Evolutionary conservation across 768 basidiomycete genomes (phyloP).

Genomic region (Pholiota molesta): DNA sequence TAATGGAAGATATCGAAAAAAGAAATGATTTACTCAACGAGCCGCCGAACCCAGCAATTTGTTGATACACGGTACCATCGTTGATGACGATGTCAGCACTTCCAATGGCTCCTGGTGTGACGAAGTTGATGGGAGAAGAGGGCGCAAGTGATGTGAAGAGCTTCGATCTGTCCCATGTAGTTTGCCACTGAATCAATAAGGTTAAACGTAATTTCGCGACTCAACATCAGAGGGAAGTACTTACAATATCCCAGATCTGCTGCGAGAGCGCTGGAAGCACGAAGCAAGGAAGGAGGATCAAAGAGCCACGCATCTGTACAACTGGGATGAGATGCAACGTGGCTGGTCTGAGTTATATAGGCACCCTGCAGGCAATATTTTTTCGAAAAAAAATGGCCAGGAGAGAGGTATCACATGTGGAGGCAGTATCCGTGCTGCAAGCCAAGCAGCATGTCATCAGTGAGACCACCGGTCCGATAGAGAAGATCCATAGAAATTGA

Average conservation of each 20-base stretch:
- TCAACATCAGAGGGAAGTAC: conserved; percentile 21
- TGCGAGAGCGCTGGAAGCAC: conserved; percentile 37
- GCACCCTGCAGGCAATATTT: background rate
- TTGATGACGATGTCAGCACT: conserved; percentile 65
- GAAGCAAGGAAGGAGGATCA: background rate
- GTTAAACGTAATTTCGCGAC: background rate
- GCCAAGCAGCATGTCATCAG: background rate
- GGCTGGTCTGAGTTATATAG: background rate
- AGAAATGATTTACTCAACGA: conserved; percentile 52
- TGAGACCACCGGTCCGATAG: background rate
- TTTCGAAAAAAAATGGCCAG: background rate
- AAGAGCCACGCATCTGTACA: conserved; percentile 2
- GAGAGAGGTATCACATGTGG: background rate
- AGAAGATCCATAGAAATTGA: background rate
- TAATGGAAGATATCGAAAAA: background rate
- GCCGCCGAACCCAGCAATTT: conserved; percentile 69
- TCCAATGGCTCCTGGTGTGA: conserved; percentile 55
- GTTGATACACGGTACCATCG: conserved; percentile 58
- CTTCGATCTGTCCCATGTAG: conserved; percentile 52
- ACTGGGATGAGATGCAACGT: background rate
- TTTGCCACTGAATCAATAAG: conserved; percentile 52
- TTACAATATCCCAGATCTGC: conserved; percentile 59
- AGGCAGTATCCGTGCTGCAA: background rate
- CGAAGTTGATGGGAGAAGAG: conserved; percentile 59
- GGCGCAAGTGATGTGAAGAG: conserved; percentile 53